These are phyloP conservation scores for Brassica hybrid DNA, from an alignment of 441 rosid genomes.

Conservation along the genomic window DNA sequence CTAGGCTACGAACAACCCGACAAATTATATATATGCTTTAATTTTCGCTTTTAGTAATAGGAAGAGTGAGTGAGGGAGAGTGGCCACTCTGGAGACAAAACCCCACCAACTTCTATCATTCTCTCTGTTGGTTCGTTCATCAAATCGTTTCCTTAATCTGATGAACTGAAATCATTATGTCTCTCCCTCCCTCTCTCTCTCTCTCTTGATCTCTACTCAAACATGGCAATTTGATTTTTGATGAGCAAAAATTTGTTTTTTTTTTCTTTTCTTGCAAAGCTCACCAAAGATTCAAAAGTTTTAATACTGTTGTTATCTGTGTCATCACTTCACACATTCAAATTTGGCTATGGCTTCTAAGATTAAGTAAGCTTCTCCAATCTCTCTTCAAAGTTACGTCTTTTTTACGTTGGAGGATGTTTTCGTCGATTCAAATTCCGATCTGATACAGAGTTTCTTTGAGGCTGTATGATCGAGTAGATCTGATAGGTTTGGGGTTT, in stretches of 20 bases:
- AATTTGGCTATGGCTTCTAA: constrained; percentile 32
- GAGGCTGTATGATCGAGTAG: background rate
- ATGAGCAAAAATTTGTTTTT: background rate
- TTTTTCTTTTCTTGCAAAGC: background rate
- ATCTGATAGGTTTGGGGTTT: background rate
- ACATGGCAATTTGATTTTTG: background rate
- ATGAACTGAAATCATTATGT: constrained; percentile 19
- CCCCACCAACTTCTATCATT: constrained; percentile 40
- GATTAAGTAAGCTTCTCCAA: constrained; percentile 31
- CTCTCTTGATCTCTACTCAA: constrained; percentile 10
- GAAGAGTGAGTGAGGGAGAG: constrained; percentile 16
- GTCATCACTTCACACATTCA: too few relatives aligned
- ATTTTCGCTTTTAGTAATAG: constrained; percentile 6
- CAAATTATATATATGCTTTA: background rate
- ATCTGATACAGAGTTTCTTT: background rate
- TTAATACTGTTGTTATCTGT: too few relatives aligned
- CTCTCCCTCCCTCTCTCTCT: background rate
- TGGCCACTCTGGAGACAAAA: constrained; percentile 34
- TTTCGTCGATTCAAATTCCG: constrained; percentile 3
- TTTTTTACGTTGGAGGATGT: background rate
- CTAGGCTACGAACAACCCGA: too few relatives aligned
- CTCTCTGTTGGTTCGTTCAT: constrained; percentile 35
- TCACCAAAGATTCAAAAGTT: background rate
- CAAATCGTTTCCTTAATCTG: constrained; percentile 26
- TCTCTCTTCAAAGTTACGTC: background rate